Conservation (phyloP, 139 green algal genomes). For the Bryopsis sp. region DNA sequence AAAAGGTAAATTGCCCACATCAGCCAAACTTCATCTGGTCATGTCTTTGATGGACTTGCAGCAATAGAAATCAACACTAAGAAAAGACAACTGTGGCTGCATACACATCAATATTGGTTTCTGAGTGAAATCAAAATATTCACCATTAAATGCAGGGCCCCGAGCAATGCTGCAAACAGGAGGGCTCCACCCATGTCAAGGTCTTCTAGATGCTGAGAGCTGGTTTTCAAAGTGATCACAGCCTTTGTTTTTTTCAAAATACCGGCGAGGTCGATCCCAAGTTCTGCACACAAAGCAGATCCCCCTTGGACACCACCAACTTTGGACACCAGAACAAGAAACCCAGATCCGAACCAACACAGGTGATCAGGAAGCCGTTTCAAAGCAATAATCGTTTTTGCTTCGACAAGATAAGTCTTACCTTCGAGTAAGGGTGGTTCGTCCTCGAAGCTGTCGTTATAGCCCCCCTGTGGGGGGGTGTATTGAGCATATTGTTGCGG, state of each 20-base stretch:
- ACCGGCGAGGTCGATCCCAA: slow-evolving; percentile 81
- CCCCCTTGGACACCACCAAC: not conserved
- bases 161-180: slow-evolving; percentile 68
- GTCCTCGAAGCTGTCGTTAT: slow-evolving; percentile 57
- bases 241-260: slow-evolving; percentile 63
- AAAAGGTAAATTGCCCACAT: too few species aligned
- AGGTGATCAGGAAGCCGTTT: too few species aligned
- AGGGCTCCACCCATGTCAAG: slow-evolving; percentile 85
- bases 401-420: slow-evolving; percentile 10
- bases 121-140: not conserved
- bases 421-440: slow-evolving; percentile 79
- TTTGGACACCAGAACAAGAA: too few species aligned
- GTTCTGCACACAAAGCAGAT: slow-evolving; percentile 59
- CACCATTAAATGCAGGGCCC: slow-evolving; percentile 76
- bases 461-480: not conserved
- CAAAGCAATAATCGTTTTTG: not conserved
- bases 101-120: not conserved
- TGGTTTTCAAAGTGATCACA: slow-evolving; percentile 57
- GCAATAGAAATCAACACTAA: too few species aligned
- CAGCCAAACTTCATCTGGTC: too few species aligned
- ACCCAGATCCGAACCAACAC: too few species aligned
- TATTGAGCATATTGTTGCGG: too few species aligned
- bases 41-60: too few species aligned
- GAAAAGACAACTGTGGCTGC: not conserved
- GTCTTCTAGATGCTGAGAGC: slow-evolving; percentile 47